Evolutionary conservation across 1,139 yeast species (phyloP).

Genomic region (Entelexis sorbosivorans): DNA sequence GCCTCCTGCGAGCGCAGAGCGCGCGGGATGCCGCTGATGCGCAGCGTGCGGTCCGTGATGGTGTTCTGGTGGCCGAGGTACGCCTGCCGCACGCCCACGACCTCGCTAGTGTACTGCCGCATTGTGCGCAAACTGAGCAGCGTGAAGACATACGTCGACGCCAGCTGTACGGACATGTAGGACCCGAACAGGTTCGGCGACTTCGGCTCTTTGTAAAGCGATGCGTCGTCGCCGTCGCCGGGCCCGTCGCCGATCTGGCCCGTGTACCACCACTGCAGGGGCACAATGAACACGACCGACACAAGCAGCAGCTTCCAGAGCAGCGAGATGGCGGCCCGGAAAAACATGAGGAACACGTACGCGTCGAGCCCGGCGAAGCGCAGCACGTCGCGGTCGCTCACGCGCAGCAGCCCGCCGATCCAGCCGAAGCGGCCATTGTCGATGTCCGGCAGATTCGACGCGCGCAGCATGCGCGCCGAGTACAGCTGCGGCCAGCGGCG

Average conservation of each 20-base stretch:
- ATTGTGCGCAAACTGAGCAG: slow-evolving; percentile 51
- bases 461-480: slow-evolving; percentile 40
- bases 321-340: slow-evolving; percentile 61
- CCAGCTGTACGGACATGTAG: slow-evolving; percentile 64
- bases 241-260: slow-evolving; percentile 51
- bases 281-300: slow-evolving; percentile 59
- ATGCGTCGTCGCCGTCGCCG: slow-evolving; percentile 15
- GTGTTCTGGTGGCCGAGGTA: slow-evolving; percentile 83
- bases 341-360: slow-evolving; percentile 70
- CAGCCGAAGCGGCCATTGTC: slow-evolving; percentile 56
- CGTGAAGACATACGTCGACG: slow-evolving; percentile 79
- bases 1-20: slow-evolving; percentile 59
- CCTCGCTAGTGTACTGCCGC: slow-evolving; percentile 55
- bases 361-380: slow-evolving; percentile 93
- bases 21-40: slow-evolving; percentile 85
- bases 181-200: slow-evolving; percentile 28
- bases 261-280: slow-evolving; percentile 58
- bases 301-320: slow-evolving; percentile 48
- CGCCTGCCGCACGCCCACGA: slow-evolving; percentile 66
- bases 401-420: slow-evolving; percentile 54
- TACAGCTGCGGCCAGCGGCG: slow-evolving; percentile 61
- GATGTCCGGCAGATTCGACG: slow-evolving; percentile 34
- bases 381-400: slow-evolving; percentile 64
- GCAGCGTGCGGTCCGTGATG: slow-evolving; percentile 81
- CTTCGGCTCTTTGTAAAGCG: neutral